These are phyloP conservation scores for Arxiozyma slooffiae DNA, from an alignment of 1,139 yeast species.

Conservation along the genomic window DNA sequence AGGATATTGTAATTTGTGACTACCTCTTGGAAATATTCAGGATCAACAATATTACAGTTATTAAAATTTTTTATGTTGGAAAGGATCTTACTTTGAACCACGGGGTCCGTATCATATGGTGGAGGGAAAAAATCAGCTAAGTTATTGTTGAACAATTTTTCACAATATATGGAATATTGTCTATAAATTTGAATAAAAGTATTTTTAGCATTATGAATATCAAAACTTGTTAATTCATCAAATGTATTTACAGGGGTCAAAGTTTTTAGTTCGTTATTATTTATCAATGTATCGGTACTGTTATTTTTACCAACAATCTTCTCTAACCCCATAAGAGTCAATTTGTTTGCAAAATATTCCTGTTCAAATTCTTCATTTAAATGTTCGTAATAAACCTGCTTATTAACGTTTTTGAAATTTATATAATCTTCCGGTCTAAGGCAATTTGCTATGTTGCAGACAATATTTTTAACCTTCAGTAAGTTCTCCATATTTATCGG, in stretches of 20 bases:
- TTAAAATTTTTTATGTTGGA: conserved; percentile 17
- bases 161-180: conserved; percentile 18
- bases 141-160: conserved; percentile 18
- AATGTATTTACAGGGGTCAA: conserved; percentile 16
- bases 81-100: conserved; percentile 23
- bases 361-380: conserved; percentile 30
- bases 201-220: conserved; percentile 2
- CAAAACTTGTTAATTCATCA: conserved; percentile 18
- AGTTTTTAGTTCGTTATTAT: conserved; percentile 7
- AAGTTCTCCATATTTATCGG: conserved; percentile 18
- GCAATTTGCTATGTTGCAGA: conserved; percentile 17
- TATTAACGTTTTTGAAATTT: conserved; percentile 24
- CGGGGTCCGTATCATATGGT: conserved; percentile 21
- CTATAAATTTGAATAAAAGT: conserved; percentile 12
- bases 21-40: conserved; percentile 13
- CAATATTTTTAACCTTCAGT: conserved; percentile 22
- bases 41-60: conserved; percentile 16
- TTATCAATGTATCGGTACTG: conserved; percentile 8
- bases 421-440: conserved; percentile 29
- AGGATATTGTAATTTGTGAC: conserved; percentile 20
- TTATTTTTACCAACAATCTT: conserved; percentile 17
- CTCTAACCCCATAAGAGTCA: conserved; percentile 45
- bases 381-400: conserved; percentile 31
- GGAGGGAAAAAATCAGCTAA: conserved; percentile 22
- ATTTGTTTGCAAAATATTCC: conserved; percentile 43